Base-by-base conservation (phyloP, 2,329 filamentous ascomycete genomes). In the Colletotrichum kahawae region DNA sequence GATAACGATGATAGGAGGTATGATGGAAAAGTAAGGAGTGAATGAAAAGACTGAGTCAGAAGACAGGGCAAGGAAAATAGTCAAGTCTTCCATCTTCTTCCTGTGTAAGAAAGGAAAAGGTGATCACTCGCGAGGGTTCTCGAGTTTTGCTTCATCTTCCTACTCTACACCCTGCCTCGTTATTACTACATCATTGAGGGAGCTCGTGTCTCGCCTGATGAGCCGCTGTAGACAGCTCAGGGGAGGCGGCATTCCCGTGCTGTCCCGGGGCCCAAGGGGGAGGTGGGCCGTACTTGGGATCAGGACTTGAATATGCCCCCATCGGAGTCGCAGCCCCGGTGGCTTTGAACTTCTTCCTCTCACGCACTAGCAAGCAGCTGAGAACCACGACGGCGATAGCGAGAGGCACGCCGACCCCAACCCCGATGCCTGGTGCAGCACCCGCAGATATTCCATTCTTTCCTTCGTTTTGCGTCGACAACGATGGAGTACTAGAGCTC, bases 361-460 rank as follows among this genome's bases (percentile, higher is more conserved):
- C 74, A 4, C 67, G 74, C 24, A 75, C 4, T 3, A 75, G 67
- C 34, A 68, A 21, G 18, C 64, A 27, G 7, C 57, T 70, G 18
- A 76, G 74, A 10, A 51, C 34, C 12, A 13, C 74, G 3, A 70
- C 33, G 2, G 71, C 71, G 16, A 76, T 33, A 6, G 71, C 56
- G n/a, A 76, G 18, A 29, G 74, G 67, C 4, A 60, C 62, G 4
- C 71, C 74, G 4, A 76, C 27, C 9, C 71, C 74, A 2, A 59
- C 63, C 13, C 74, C 74, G 27, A 76, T 75, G 1, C 74, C 74
- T 1, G 71, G 63, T 14, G 71, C 74, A 34, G 74, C 71, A 8
- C 62, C 74, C 12, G 54, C 48, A 13, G 66, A 60, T 1, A 60
- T 68, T 18, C 31, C 51, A 7, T 7, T 24, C 7, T 16, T 31